Conservation (phyloP, 352 stramenopile genomes). For the Phytophthora pisi region DNA sequence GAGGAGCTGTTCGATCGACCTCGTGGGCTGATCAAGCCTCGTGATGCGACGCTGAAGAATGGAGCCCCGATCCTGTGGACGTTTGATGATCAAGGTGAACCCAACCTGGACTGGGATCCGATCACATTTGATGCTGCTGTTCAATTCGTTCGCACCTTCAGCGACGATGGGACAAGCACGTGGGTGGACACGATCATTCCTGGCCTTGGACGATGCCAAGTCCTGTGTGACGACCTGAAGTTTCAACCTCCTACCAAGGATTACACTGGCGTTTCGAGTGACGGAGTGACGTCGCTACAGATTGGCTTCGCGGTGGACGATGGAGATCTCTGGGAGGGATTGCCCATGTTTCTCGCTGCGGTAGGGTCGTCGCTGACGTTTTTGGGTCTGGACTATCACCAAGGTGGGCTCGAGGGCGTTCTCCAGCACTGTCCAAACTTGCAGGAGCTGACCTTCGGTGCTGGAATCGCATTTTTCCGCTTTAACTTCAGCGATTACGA, state of each 20-base stretch:
- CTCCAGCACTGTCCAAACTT: not conserved
- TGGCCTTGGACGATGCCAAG: slow-evolving; percentile 5
- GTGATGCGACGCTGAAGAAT: not conserved
- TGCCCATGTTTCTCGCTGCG: not conserved
- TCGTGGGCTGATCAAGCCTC: not conserved
- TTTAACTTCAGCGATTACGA: not conserved
- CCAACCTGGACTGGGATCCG: not conserved
- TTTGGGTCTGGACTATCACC: not conserved
- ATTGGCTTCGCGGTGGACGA: not conserved
- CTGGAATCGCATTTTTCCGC: not conserved
- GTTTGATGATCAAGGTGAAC: not conserved
- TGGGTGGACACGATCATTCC: slow-evolving; percentile 3
- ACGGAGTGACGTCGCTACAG: not conserved
- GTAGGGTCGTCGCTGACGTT: not conserved
- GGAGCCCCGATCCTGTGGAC: slow-evolving; percentile 1
- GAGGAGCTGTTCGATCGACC: not conserved
- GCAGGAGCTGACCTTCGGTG: not conserved
- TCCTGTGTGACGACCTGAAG: not conserved
- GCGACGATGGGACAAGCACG: slow-evolving; percentile 2
- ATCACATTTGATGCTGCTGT: not conserved
- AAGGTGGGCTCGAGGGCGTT: not conserved
- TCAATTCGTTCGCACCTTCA: slow-evolving; percentile 2
- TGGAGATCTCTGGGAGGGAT: not conserved
- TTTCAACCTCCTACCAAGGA: not conserved
- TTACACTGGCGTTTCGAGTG: not conserved